Percentiles rank a stretch among this genome's conserved stretches.
phyloP scores from a whole-genome alignment of 2,329 filamentous ascomycete species.

The Aspergillus latus region DNA sequence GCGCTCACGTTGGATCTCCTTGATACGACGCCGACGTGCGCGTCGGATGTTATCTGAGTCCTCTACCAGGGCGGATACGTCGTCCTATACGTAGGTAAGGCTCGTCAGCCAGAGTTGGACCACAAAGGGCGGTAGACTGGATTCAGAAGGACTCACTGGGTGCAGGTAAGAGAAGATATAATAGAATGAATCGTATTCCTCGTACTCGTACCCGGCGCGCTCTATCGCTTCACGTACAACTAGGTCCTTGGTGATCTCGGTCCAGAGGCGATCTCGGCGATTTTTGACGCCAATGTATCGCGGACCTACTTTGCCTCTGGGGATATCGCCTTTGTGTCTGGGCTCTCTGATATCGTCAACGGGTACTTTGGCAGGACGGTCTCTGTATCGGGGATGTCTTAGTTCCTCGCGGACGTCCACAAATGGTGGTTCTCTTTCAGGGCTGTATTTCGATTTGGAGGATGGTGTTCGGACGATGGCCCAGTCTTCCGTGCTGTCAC shows the following conservation, averaged over 20 bases:
- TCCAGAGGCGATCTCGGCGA: slow-evolving; percentile 72
- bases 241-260: slow-evolving; percentile 92
- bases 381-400: slow-evolving; percentile 75
- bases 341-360: slow-evolving; percentile 62
- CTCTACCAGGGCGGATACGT: slow-evolving; percentile 80
- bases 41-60: slow-evolving; percentile 79
- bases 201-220: slow-evolving; percentile 78
- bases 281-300: slow-evolving; percentile 43
- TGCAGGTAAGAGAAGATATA: slow-evolving; percentile 89
- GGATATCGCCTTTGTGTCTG: slow-evolving; percentile 53
- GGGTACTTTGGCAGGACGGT: slow-evolving; percentile 71
- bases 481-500: slow-evolving; percentile 66
- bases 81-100: slow-evolving; percentile 59
- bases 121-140: not conserved
- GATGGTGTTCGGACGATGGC: slow-evolving; percentile 74
- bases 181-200: slow-evolving; percentile 85
- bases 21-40: slow-evolving; percentile 58
- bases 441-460: slow-evolving; percentile 77
- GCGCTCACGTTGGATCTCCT: slow-evolving; percentile 56
- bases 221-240: slow-evolving; percentile 86
- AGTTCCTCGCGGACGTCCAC: slow-evolving; percentile 65
- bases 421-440: slow-evolving; percentile 62
- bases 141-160: slow-evolving; percentile 63
- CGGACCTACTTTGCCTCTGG: slow-evolving; percentile 44
- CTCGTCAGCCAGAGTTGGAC: slow-evolving; percentile 8